Evolutionary conservation across 768 basidiomycete genomes (phyloP).

Genomic region (Tulasnella sp.): DNA sequence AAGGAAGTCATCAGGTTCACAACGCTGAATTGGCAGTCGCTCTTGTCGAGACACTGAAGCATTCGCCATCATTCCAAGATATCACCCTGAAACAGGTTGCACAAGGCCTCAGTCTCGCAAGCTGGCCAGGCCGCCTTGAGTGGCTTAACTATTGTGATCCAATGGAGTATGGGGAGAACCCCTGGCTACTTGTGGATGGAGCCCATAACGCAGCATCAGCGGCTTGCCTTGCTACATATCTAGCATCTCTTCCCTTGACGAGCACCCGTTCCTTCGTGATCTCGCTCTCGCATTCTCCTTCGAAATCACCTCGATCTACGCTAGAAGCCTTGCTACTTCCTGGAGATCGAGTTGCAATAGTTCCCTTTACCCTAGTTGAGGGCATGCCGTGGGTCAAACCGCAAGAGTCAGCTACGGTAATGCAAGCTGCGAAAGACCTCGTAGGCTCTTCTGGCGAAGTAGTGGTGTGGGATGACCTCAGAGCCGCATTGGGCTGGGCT

Average conservation of each 20-base stretch:
- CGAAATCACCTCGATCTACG: slow-evolving; percentile 71
- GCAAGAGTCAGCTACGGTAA: slow-evolving; percentile 46
- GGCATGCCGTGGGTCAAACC: slow-evolving; percentile 93
- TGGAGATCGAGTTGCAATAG: slow-evolving; percentile 47
- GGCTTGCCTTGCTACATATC: slow-evolving; percentile 58
- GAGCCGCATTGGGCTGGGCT: slow-evolving; percentile 51
- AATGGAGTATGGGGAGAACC: slow-evolving; percentile 26
- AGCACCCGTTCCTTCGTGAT: slow-evolving; percentile 62
- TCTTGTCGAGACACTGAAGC: slow-evolving; percentile 56
- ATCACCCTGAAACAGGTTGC: slow-evolving; percentile 52
- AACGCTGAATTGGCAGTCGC: slow-evolving; percentile 72
- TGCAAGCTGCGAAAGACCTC: not conserved
- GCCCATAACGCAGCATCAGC: slow-evolving; percentile 89
- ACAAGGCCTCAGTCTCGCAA: slow-evolving; percentile 53
- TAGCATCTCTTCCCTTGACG: slow-evolving; percentile 43
- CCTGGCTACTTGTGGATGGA: slow-evolving; percentile 75
- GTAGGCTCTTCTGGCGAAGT: slow-evolving; percentile 41
- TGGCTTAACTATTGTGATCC: slow-evolving; percentile 40
- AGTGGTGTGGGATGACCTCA: slow-evolving; percentile 36
- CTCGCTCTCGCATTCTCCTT: slow-evolving; percentile 79
- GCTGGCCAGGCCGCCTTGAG: slow-evolving; percentile 82
- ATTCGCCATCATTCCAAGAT: slow-evolving; percentile 38
- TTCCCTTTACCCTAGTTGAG: slow-evolving; percentile 69
- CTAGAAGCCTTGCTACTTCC: slow-evolving; percentile 60
- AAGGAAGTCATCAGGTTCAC: slow-evolving; percentile 78